Base-by-base conservation (phyloP, 371 early-diverging fungal species). In the Mortierella sp. region DNA sequence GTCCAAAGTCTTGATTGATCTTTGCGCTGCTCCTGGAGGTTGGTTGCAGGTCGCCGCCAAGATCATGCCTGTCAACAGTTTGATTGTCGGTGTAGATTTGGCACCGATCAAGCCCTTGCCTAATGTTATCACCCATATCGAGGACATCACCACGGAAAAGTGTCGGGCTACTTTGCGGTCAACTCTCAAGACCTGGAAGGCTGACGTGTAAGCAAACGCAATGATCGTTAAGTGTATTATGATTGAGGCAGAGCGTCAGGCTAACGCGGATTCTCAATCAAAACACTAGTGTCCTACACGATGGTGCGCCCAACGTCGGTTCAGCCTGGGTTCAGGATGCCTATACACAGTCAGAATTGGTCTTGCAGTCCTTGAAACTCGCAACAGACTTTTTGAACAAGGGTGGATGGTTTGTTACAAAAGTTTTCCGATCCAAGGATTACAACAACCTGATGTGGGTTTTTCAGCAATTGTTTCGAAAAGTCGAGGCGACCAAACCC, bases 261-360 rank as follows among this genome's bases (percentile, higher is more conserved):
- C n/a, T n/a, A n/a, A n/a, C n/a, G n/a, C n/a, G n/a, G n/a, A n/a
- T n/a, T n/a, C n/a, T n/a, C n/a, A n/a, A n/a, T n/a, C 24, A 8
- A 31, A 39, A 49, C 52, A 30, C 34, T 68, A 92, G 91, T 46
- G 93, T 99, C 30, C 92, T 99, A 59, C 99, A 99, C 88, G 99
- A 99, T 80, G 99, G 99, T 87, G 99, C 99, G 31, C 99, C 99
- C 46, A 99, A 99, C 73, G 99, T 99, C 49, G 99, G 99, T 83
- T 83, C 93, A 43, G 92, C 96, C 50, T 99, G 99, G 99, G 82
- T 93, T 27, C 98, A 98, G 61, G 99, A 99, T 87, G 98, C 99
- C 30, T 99, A 92, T 88, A 88, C 93, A 31, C 99, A 99, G 84
- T 92, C 96, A 24, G 99, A 99, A 82, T 91, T 99, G 62, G 96